Percentiles rank a stretch among this genome's conserved stretches.
phyloP scores from a whole-genome alignment of 2,329 filamentous ascomycete species.

The Drechslerella dactyloides region DNA sequence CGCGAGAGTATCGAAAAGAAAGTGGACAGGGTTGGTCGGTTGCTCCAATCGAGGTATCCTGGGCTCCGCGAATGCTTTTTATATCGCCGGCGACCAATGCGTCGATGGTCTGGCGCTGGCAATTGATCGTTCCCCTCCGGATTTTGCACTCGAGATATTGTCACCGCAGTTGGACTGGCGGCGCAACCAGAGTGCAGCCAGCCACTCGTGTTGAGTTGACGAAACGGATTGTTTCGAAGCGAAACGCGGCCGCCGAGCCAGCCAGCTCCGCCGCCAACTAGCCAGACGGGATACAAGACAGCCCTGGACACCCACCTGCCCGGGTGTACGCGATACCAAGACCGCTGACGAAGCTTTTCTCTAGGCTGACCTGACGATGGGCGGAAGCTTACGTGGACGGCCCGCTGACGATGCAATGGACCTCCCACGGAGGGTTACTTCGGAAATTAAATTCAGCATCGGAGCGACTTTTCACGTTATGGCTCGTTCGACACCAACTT shows the following conservation, averaged over 20 bases:
- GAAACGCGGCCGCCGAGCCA: constrained; percentile 6
- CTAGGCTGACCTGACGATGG: background rate
- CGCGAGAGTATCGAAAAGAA: background rate
- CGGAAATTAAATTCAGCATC: too few relatives aligned
- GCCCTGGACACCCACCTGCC: constrained; percentile 5
- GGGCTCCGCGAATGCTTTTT: background rate
- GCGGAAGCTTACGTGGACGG: background rate
- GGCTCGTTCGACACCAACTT: too few relatives aligned
- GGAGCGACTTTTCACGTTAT: too few relatives aligned
- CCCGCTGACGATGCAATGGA: background rate
- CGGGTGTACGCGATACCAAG: constrained; percentile 1
- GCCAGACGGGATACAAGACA: constrained; percentile 33
- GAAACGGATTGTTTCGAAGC: constrained; percentile 26
- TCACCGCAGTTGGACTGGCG: too few relatives aligned
- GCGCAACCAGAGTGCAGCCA: constrained; percentile 5
- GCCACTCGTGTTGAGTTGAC: constrained; percentile 18
- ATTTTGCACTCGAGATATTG: too few relatives aligned
- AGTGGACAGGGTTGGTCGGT: background rate
- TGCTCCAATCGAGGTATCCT: background rate
- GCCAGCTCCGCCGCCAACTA: background rate
- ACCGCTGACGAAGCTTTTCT: constrained; percentile 1
- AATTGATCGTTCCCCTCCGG: background rate
- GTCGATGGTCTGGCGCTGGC: background rate
- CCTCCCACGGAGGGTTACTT: too few relatives aligned
- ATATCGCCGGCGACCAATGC: background rate